A percentile compares a stretch with the other conserved stretches of the same genome.
Conservation (phyloP, 1,284 basidiomycete genomes). For the Rhizoctonia solani region DNA sequence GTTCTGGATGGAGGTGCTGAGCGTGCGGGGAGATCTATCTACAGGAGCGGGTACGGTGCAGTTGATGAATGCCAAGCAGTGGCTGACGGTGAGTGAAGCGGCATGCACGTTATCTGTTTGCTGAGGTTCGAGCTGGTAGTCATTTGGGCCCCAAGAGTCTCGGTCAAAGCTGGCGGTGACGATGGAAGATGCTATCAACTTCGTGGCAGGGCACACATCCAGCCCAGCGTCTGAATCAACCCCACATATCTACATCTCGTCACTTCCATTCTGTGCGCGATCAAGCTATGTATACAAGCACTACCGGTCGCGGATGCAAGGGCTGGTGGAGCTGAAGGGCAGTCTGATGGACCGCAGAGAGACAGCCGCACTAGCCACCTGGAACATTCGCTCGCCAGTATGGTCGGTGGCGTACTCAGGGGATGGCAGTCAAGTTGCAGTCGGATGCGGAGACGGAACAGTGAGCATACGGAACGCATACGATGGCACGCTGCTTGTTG, state of each 20-base stretch:
- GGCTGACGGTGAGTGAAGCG: neutral
- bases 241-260: conserved; percentile 11
- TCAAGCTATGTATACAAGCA: neutral
- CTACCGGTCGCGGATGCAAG: neutral
- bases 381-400: neutral
- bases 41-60: neutral
- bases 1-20: conserved; percentile 10
- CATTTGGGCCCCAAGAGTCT: neutral
- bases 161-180: neutral
- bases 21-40: neutral
- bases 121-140: neutral
- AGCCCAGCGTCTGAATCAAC: neutral
- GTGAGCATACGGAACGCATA: neutral
- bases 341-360: neutral
- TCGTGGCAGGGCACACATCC: neutral
- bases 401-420: neutral
- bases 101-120: neutral
- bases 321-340: neutral
- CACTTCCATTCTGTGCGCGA: neutral
- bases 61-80: neutral
- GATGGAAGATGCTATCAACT: neutral
- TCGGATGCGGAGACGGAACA: neutral
- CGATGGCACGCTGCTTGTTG: neutral
- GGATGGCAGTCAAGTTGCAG: neutral
- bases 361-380: neutral